phyloP scores from a whole-genome alignment of 495 filamentous ascomycete genomes.

The Oidiodendron maius region DNA sequence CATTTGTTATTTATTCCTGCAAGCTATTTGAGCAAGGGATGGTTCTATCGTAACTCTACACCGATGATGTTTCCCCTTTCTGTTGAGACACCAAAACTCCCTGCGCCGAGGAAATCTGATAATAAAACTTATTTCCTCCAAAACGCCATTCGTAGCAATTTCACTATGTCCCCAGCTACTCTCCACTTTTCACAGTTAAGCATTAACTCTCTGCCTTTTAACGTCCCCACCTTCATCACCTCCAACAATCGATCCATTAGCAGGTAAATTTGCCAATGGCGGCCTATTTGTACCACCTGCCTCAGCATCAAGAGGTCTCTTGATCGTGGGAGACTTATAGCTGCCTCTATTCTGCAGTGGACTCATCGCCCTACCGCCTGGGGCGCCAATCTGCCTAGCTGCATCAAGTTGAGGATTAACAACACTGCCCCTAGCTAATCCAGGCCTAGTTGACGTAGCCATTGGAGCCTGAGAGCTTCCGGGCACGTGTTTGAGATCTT shows the following conservation, averaged over 20 bases:
- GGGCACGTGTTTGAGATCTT: constrained; percentile 23
- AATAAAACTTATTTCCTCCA: too few relatives aligned
- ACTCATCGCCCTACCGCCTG: constrained; percentile 43
- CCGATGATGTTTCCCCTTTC: too few relatives aligned
- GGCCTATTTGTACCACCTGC: constrained; percentile 5
- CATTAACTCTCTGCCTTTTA: constrained; percentile 21
- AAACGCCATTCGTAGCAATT: too few relatives aligned
- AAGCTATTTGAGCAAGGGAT: too few relatives aligned
- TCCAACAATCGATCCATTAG: constrained; percentile 15
- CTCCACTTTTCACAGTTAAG: neutral
- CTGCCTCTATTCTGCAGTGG: constrained; percentile 50
- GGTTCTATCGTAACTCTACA: too few relatives aligned
- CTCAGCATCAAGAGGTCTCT: constrained; percentile 31
- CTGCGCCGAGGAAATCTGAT: too few relatives aligned
- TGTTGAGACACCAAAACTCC: too few relatives aligned
- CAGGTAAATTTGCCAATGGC: constrained; percentile 19
- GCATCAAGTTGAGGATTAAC: constrained; percentile 67
- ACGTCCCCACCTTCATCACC: constrained; percentile 15
- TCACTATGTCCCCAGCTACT: too few relatives aligned
- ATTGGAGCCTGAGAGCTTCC: constrained; percentile 20
- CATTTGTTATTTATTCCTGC: too few relatives aligned
- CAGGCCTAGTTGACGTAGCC: constrained; percentile 15
- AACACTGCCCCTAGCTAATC: constrained; percentile 38
- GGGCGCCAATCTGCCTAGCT: constrained; percentile 68
- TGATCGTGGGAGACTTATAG: constrained; percentile 57